phyloP scores from a whole-genome alignment of 139 green algal genomes.

The Micractinium sp. region DNA sequence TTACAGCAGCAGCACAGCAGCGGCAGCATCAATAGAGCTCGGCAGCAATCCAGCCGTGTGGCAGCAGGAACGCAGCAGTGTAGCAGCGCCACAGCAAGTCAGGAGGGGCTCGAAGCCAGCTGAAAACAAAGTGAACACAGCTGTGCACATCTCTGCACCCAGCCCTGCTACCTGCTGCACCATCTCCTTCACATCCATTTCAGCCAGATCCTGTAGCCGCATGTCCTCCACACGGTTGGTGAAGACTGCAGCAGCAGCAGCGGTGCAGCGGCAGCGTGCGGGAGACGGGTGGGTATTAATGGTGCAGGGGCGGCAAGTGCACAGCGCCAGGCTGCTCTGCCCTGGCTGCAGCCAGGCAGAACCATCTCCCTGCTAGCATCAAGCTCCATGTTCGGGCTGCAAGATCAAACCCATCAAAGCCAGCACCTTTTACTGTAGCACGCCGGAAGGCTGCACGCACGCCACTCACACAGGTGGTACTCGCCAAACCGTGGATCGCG shows the following conservation, averaged over 20 bases:
- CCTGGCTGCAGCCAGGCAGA: no score
- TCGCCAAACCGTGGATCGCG: conserved; percentile 82
- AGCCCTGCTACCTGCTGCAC: conserved; percentile 54
- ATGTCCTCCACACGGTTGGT: conserved; percentile 89
- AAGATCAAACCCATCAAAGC: no score
- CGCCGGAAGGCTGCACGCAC: not conserved
- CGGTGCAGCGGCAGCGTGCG: not conserved
- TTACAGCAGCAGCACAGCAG: not conserved
- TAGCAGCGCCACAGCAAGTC: not conserved
- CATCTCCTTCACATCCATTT: conserved; percentile 83
- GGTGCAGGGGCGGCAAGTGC: not conserved
- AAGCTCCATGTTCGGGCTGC: no score
- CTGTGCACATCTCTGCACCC: no score
- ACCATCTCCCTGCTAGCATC: no score
- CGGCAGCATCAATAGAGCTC: not conserved
- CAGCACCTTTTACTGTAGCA: no score
- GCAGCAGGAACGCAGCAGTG: not conserved
- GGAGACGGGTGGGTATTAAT: not conserved
- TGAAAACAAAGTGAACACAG: no score
- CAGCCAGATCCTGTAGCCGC: conserved; percentile 93
- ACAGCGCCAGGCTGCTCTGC: not conserved
- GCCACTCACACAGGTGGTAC: conserved; percentile 88
- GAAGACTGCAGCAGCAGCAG: conserved; percentile 68
- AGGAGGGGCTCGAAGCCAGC: no score
- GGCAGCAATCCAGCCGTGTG: no score